These are phyloP conservation scores for Vitis rotundifolia DNA, from an alignment of 164 flowering plant species.

Conservation along the genomic window DNA sequence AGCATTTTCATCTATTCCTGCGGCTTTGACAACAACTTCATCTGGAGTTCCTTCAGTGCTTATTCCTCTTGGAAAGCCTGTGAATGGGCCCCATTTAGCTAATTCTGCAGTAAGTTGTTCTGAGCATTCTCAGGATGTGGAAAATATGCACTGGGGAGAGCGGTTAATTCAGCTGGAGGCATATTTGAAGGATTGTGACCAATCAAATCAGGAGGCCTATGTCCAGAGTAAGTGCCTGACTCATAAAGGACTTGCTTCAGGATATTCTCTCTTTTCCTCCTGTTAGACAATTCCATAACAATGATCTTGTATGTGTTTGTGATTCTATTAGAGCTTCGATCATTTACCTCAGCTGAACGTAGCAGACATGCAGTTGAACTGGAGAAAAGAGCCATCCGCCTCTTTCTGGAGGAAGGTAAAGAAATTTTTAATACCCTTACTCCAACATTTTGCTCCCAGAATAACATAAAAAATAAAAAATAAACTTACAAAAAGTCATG, in stretches of 20 bases:
- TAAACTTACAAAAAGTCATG: background rate
- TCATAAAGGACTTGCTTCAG: background rate
- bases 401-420: conserved; percentile 1
- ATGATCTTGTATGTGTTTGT: background rate
- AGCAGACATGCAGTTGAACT: conserved; percentile 8
- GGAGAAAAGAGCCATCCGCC: conserved; percentile 5
- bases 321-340: background rate
- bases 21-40: background rate
- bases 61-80: background rate
- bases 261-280: background rate
- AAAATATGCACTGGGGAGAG: background rate
- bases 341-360: conserved; percentile 4
- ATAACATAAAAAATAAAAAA: background rate
- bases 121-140: background rate
- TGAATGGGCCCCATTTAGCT: background rate
- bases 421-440: background rate
- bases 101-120: background rate
- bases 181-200: conserved; percentile 3
- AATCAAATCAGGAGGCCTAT: conserved; percentile 4
- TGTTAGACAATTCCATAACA: background rate
- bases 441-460: background rate
- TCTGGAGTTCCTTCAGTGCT: background rate
- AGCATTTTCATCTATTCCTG: background rate
- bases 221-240: background rate
- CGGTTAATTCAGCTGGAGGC: background rate